Conservation (phyloP, 108 stramenopile genomes). For the Stephanodiscus triporus region DNA sequence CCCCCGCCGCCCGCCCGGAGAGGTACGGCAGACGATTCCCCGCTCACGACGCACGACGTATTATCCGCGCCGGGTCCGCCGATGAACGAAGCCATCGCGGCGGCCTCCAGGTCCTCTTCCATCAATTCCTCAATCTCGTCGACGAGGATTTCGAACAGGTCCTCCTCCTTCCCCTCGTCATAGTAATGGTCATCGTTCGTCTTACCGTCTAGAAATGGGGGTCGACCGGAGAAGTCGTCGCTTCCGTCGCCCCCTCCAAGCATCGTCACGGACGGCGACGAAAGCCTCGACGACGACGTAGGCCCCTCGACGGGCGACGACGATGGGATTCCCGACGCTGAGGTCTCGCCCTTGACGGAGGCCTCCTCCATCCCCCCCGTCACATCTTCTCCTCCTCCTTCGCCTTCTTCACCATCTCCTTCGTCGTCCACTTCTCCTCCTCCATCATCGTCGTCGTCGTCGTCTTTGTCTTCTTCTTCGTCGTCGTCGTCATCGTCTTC, state of each 20-base stretch:
- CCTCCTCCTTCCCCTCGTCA: constrained; percentile 14
- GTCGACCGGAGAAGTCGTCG: neutral
- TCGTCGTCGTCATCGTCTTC: constrained; percentile 52
- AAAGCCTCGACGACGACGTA: neutral
- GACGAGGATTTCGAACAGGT: constrained; percentile 24
- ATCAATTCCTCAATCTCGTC: constrained; percentile 72
- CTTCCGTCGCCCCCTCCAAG: neutral
- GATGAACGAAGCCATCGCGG: constrained; percentile 61
- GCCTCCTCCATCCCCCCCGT: neutral
- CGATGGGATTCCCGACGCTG: too few species aligned
- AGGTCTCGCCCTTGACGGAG: neutral
- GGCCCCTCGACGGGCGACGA: neutral
- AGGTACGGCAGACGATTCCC: neutral
- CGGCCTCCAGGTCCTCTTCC: constrained; percentile 89
- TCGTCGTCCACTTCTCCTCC: constrained; percentile 19
- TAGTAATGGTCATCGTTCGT: neutral
- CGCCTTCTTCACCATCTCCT: neutral
- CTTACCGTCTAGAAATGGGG: neutral
- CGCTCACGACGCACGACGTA: too few species aligned
- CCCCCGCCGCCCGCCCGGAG: neutral
- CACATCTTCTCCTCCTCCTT: neutral
- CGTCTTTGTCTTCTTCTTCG: constrained; percentile 14
- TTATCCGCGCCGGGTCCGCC: constrained; percentile 3
- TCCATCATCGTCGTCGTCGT: too few species aligned
- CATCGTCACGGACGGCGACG: neutral